phyloP scores from a whole-genome alignment of 2,329 filamentous ascomycete species.

The Phoma sp. region DNA sequence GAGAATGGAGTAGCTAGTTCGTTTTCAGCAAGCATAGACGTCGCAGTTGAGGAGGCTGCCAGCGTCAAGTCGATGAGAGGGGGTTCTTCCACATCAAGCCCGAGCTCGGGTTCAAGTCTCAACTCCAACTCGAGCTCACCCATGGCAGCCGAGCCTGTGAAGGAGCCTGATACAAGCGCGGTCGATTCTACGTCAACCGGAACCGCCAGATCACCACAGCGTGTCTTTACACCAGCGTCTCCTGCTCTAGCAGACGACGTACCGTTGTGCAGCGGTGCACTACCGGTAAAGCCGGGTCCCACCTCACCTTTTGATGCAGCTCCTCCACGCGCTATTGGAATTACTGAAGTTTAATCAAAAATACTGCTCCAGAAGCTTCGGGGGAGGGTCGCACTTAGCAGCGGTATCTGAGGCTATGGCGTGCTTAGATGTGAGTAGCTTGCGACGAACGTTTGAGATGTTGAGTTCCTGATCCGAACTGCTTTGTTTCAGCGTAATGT shows the following conservation, averaged over 20 bases:
- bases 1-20: not conserved
- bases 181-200: not conserved
- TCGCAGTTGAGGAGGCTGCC: not conserved
- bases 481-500: too few species aligned
- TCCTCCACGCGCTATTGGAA: not conserved
- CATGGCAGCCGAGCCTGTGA: not conserved
- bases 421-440: too few species aligned
- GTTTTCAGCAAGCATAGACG: not conserved
- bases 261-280: conserved; percentile 8
- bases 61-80: not conserved
- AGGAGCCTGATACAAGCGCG: not conserved
- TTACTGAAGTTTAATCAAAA: not conserved
- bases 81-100: not conserved
- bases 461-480: too few species aligned
- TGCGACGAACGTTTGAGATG: too few species aligned
- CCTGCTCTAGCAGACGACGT: not conserved
- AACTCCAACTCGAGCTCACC: not conserved
- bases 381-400: not conserved
- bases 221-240: not conserved
- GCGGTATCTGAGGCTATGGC: too few species aligned
- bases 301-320: not conserved
- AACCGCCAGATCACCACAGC: not conserved
- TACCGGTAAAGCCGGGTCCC: not conserved
- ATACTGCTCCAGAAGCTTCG: not conserved
- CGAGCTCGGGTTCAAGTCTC: not conserved